A percentile compares a stretch with the other conserved stretches of the same genome.
phyloP scores from a whole-genome alignment of 805 yeast genomes.

The Teunomyces cretensis region DNA sequence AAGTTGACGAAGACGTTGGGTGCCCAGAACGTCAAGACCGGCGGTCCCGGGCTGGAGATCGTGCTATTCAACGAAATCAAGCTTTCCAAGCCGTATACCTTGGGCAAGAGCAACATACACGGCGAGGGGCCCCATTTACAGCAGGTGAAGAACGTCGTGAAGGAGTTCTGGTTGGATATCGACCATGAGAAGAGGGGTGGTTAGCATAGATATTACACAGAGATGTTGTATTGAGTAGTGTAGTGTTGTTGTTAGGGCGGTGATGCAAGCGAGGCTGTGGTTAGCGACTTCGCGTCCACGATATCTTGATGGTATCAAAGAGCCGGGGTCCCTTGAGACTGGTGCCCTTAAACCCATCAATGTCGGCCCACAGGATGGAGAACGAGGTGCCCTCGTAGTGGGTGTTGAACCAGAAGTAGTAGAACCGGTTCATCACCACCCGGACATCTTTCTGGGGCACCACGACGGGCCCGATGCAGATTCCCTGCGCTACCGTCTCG shows the following conservation, averaged over 20 bases:
- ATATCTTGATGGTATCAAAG: slow-evolving; percentile 26
- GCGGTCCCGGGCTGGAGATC: slow-evolving; percentile 28
- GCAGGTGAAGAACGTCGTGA: slow-evolving; percentile 22
- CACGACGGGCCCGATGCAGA: neutral
- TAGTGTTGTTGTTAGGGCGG: no score
- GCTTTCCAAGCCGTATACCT: slow-evolving; percentile 39
- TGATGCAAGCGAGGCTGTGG: no score
- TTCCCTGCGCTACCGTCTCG: neutral
- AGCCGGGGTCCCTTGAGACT: slow-evolving; percentile 49
- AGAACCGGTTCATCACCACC: slow-evolving; percentile 12
- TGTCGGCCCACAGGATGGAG: slow-evolving; percentile 31
- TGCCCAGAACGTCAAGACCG: slow-evolving; percentile 25
- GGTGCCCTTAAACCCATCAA: slow-evolving; percentile 72
- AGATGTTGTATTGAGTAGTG: neutral
- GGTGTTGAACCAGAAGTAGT: slow-evolving; percentile 32
- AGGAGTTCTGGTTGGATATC: slow-evolving; percentile 28
- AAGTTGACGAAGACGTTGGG: slow-evolving; percentile 21
- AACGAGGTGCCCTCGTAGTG: slow-evolving; percentile 19
- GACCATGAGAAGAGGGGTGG: slow-evolving; percentile 30
- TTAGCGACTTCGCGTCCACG: no score
- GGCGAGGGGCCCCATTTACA: slow-evolving; percentile 19
- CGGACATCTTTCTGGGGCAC: slow-evolving; percentile 3
- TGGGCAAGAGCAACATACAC: slow-evolving; percentile 24
- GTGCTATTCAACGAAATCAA: slow-evolving; percentile 36
- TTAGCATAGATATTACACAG: neutral